A percentile compares a stretch with the other conserved stretches of the same genome.
phyloP scores from a whole-genome alignment of 805 yeast genomes.

The Saccharomyces cerevisiae region DNA sequence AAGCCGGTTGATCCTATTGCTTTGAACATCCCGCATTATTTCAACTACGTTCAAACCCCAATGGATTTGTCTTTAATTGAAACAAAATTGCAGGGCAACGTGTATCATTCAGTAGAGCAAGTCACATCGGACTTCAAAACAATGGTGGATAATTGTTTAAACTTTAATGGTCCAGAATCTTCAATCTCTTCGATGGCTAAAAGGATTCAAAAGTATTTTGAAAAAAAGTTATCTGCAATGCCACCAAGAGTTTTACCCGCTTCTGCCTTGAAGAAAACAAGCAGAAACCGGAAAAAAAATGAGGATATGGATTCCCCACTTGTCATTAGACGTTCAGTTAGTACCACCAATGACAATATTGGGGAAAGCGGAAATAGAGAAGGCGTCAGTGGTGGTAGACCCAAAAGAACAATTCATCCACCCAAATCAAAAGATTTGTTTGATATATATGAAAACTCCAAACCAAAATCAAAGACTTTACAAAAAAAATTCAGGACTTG shows the following conservation, averaged over 20 bases:
- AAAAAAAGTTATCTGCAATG: slow-evolving; percentile 88
- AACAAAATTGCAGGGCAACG: slow-evolving; percentile 58
- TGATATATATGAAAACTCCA: slow-evolving; percentile 60
- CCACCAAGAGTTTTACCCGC: slow-evolving; percentile 42
- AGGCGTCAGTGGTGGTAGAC: slow-evolving; percentile 45
- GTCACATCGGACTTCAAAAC: slow-evolving; percentile 71
- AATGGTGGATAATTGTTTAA: slow-evolving; percentile 75
- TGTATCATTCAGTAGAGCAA: slow-evolving; percentile 62
- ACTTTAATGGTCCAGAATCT: slow-evolving; percentile 79
- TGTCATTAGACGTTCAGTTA: not conserved
- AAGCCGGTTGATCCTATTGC: slow-evolving; percentile 86
- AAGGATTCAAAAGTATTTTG: slow-evolving; percentile 83
- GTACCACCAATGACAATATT: not conserved
- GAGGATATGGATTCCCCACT: not conserved
- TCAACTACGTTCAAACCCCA: slow-evolving; percentile 73
- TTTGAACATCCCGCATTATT: slow-evolving; percentile 84
- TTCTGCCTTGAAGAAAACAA: slow-evolving; percentile 26
- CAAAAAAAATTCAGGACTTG: slow-evolving; percentile 86
- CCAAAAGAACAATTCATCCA: slow-evolving; percentile 93
- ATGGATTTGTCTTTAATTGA: slow-evolving; percentile 94
- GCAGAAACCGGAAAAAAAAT: slow-evolving; percentile 13
- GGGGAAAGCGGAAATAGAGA: slow-evolving; percentile 1
- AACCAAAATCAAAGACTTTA: slow-evolving; percentile 82
- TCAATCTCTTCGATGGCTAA: slow-evolving; percentile 86
- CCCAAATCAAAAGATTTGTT: slow-evolving; percentile 84